These are phyloP conservation scores for Paspalum vaginatum DNA, from an alignment of 176 grass and related monocot species.

Conservation along the genomic window DNA sequence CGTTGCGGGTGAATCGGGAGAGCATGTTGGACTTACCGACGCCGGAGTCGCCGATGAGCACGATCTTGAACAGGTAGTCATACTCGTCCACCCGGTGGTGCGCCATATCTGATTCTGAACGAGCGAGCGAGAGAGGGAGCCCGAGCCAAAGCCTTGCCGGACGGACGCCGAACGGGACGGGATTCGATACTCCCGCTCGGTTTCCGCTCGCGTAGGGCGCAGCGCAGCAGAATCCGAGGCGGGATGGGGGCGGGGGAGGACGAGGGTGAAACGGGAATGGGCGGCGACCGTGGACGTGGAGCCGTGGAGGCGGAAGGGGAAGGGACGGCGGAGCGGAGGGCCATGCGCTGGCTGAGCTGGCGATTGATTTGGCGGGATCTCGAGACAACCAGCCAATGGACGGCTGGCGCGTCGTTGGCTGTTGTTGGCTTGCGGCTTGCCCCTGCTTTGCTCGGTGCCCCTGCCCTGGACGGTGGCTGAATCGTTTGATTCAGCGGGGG, in stretches of 20 bases:
- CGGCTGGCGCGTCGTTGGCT: constrained; percentile 37
- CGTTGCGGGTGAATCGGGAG: constrained; percentile 85
- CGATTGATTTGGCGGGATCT: constrained; percentile 18
- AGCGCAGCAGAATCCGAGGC: constrained; percentile 31
- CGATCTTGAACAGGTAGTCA: constrained; percentile 96
- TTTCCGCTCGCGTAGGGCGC: neutral
- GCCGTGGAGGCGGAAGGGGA: neutral
- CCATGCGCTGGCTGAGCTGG: constrained; percentile 38
- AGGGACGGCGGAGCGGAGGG: neutral
- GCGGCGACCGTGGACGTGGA: neutral
- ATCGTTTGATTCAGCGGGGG: too few species aligned
- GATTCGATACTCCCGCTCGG: neutral
- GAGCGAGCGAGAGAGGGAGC: neutral
- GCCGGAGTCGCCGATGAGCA: constrained; percentile 87
- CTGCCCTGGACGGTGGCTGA: too few species aligned
- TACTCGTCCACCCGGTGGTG: constrained; percentile 75
- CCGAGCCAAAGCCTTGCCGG: neutral
- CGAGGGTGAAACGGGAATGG: constrained; percentile 1
- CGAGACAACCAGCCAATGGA: constrained; percentile 34
- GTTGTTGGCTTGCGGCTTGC: neutral
- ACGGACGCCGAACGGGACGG: constrained; percentile 29
- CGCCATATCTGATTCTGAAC: constrained; percentile 33
- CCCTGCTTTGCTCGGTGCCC: too few species aligned
- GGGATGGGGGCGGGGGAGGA: constrained; percentile 13
- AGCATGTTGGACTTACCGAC: constrained; percentile 90